phyloP scores from a whole-genome alignment of 2,329 filamentous ascomycete genomes.

The Exophiala lecanii-corni region DNA sequence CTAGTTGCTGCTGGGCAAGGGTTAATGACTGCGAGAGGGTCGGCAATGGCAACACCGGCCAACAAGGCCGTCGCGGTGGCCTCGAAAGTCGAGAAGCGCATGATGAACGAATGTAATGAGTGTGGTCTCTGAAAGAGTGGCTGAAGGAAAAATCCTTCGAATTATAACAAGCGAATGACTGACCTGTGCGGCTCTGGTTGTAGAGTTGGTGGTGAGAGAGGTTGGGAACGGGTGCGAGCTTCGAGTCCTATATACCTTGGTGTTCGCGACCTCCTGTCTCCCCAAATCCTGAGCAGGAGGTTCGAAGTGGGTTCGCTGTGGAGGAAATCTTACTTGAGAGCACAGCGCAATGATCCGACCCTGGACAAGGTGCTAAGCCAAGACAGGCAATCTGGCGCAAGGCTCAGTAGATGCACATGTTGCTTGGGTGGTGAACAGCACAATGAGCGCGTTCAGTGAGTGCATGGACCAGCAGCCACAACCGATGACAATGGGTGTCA shows the following conservation, averaged over 20 bases:
- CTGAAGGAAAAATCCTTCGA: constrained; percentile 18
- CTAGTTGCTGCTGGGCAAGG: constrained; percentile 13
- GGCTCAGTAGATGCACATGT: constrained; percentile 1
- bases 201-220: constrained; percentile 7
- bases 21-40: constrained; percentile 17
- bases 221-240: constrained; percentile 9
- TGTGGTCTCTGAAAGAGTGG: constrained; percentile 10
- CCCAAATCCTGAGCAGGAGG: constrained; percentile 1
- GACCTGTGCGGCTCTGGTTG: constrained; percentile 14
- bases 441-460: background rate
- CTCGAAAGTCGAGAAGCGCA: constrained; percentile 12
- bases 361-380: background rate
- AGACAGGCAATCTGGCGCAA: constrained; percentile 6
- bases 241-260: constrained; percentile 14
- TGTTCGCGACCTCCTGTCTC: constrained; percentile 7
- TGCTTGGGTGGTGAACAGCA: background rate
- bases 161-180: constrained; percentile 15
- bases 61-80: constrained; percentile 12
- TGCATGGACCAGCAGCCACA: constrained; percentile 11
- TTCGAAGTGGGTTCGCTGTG: constrained; percentile 7
- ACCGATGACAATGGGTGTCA: background rate
- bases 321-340: background rate
- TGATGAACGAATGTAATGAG: constrained; percentile 14
- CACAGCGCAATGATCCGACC: background rate
- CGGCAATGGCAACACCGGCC: constrained; percentile 14